Evolutionary conservation across 2,329 filamentous ascomycete genomes (phyloP).

Genomic region (Aspergillus sp.): DNA sequence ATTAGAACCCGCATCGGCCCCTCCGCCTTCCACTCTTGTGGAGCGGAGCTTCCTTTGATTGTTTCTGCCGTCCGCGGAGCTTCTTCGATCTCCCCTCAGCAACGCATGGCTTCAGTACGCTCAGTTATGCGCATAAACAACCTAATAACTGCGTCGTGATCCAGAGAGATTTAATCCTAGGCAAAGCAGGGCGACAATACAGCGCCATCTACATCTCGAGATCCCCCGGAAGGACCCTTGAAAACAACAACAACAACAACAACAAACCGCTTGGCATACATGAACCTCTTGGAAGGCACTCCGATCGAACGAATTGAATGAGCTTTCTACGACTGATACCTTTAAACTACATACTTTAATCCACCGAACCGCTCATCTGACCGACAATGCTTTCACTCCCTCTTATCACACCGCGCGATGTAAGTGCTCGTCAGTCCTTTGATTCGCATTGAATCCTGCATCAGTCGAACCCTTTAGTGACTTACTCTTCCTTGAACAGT

Average conservation of each 20-base stretch:
- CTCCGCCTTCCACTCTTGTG: background rate
- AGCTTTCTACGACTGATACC: background rate
- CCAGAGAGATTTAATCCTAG: background rate
- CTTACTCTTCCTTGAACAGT: conserved; percentile 45
- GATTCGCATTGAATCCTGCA: background rate
- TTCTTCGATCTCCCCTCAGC: background rate
- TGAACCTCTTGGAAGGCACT: background rate
- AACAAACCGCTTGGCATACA: background rate
- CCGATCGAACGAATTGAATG: background rate
- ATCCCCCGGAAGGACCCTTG: background rate
- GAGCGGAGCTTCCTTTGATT: background rate
- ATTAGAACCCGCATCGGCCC: background rate
- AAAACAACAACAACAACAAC: background rate
- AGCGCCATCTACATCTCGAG: background rate
- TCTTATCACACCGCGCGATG: conserved; percentile 68
- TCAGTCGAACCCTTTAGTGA: conserved; percentile 17
- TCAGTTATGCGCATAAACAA: background rate
- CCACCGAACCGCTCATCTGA: background rate
- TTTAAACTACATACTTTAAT: background rate
- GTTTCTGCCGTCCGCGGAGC: background rate
- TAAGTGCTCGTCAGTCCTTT: conserved; percentile 41
- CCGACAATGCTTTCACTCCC: conserved; percentile 60
- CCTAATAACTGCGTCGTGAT: no score
- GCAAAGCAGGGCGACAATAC: background rate
- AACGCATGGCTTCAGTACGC: background rate